Evolutionary conservation across 2,329 filamentous ascomycete genomes (phyloP), one percentile per base, ranked within the genome.

Genomic region (Lachnellula cervina): DNA sequence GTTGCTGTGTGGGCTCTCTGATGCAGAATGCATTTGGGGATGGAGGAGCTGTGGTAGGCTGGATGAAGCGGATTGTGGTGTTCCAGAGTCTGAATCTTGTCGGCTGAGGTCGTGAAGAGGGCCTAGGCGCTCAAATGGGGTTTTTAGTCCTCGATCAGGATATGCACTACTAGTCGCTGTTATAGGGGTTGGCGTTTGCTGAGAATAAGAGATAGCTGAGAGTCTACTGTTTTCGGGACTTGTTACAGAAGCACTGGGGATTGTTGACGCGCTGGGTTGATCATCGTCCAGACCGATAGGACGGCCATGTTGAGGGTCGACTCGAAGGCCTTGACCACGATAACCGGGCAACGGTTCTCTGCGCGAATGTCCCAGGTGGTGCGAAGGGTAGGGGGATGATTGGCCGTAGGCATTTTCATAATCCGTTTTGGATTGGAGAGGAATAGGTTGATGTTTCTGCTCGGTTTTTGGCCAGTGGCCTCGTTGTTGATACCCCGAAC

Each of bases 401-500:
- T 80, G 81, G 3, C 83, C 74, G 63, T 86, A 86, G 0, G 81
- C 80, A 42, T 63, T 65, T 23, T 71, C 76, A 60, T 75, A 79
- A 13, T 77, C 78, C 62, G 92, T 89, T 72, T 95, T 96, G 19
- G 90, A 92, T 72, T 95, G 89, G 49, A 96, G 80, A 57, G 87
- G 89, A 62, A 92, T 80, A 49, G 86, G 82, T 50, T 79, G 74
- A 64, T 85, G 82, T 63, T 88, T 84, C 67, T 75, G 84, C 58
- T 88, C 86, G 34, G 87, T 84, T 72, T 93, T 95, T 61, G 87
- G 83, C 86, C 89, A 94, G 51, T 83, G 79, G 43, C 86, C 84
- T 65, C 90, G 83, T 64, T 88, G 86, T 53, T 88, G 88, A 73
- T 99, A 99, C 51, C 94, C 94, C 64, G 90, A 88, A 71, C 94